Evolutionary conservation across 192 early-diverging fungal genomes (phyloP), one percentile per base, ranked within the genome.

Genomic region (Rhizophagus prolifer): DNA sequence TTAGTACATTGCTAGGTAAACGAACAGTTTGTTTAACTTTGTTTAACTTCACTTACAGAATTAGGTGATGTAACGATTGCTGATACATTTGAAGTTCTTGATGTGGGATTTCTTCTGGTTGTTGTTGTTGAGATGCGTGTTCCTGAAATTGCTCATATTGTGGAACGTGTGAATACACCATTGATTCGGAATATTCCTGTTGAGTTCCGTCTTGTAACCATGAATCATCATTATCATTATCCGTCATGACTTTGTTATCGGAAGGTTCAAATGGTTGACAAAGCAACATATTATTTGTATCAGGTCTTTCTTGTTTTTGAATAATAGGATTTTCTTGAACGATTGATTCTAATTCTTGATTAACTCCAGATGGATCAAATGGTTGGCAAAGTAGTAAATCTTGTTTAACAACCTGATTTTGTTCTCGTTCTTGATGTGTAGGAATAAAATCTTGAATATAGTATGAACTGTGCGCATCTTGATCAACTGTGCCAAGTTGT

Each of bases 221-320:
- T 54, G 50, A 21, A 13, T 63, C 7, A 63, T 30, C 62, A 31
- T 10, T 63, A 4, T 30, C 62, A 26, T 30, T 64, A 28, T 64
- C 62, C 13, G 16, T 16, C 4, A 30, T 30, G 16, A 13, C 26
- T 23, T 30, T 31, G 2, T 30, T 64, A 8, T 31, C 9, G 28
- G 62, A 64, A 30, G 62, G 62, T 64, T 64, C 62, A 28, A 64
- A 64, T 64, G 62, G 62, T 16, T 64, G 62, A 16, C 62, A 64
- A 30, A 64, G 30, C 10, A 64, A 16, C 30, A 64, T 30, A 64
- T 64, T 64, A 31, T 30, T 30, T 14, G 62, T 19, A 64, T 64
- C 16, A 64, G 25, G 25, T 26, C 23, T 30, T 31, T 19, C 30
- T 16, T 64, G 25, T 64, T 64, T 64, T 16, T 30, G 25, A 30